These are phyloP conservation scores for Tetrahymena malaccensis DNA, from an alignment of 73 alveolate species.

Conservation along the genomic window DNA sequence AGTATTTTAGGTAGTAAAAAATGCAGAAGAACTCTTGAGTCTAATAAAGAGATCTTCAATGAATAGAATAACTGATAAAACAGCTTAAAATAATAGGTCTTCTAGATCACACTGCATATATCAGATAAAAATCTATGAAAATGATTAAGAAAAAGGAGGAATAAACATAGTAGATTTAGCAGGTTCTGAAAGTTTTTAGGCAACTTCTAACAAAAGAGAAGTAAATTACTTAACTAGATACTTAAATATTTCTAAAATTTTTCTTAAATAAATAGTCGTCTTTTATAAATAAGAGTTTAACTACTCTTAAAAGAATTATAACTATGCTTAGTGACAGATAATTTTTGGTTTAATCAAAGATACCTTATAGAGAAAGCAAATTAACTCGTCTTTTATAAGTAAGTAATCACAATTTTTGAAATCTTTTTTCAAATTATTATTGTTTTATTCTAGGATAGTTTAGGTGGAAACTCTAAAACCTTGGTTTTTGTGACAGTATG, in stretches of 20 bases:
- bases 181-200: background rate
- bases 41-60: background rate
- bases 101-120: background rate
- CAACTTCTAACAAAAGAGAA: background rate
- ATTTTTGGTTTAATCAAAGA: background rate
- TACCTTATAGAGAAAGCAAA: background rate
- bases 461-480: background rate
- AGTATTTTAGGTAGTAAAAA: background rate
- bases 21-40: background rate
- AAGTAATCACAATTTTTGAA: background rate
- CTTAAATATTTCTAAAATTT: background rate
- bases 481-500: background rate
- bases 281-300: background rate
- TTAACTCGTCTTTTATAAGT: background rate
- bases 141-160: background rate
- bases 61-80: background rate
- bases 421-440: background rate
- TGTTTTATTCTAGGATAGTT: background rate
- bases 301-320: background rate
- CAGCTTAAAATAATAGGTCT: background rate
- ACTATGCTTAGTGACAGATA: background rate
- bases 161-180: background rate
- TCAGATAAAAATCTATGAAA: background rate
- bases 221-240: background rate
- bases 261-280: background rate